phyloP scores from a whole-genome alignment of 768 basidiomycete genomes.

The Leucocoprinus birnbaumii region DNA sequence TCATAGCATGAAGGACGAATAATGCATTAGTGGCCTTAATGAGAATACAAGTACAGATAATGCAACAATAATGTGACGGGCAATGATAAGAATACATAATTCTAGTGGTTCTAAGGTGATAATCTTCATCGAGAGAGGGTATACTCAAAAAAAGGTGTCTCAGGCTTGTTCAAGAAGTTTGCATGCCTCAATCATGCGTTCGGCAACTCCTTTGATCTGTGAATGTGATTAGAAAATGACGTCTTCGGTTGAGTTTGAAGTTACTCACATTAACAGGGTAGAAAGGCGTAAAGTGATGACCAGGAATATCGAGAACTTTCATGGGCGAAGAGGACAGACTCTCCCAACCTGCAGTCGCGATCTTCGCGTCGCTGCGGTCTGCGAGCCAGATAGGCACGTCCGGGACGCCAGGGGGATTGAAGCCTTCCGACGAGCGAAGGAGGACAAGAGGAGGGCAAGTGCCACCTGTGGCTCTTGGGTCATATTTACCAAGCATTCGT shows the following conservation, averaged over 20 bases:
- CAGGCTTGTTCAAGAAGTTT: conserved; percentile 1
- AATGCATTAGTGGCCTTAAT: not conserved
- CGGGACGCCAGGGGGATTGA: conserved; percentile 24
- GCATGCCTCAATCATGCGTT: conserved; percentile 23
- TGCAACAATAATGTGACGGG: not conserved
- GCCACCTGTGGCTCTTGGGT: conserved; percentile 23
- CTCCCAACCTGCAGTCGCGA: conserved; percentile 46
- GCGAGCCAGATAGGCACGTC: conserved; percentile 52
- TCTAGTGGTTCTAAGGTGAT: conserved; percentile 13
- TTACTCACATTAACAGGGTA: conserved; percentile 42
- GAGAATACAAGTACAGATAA: not conserved
- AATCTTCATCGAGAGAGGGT: too few relatives aligned
- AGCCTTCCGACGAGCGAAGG: conserved; percentile 52
- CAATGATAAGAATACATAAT: not conserved
- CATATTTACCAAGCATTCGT: conserved; percentile 43
- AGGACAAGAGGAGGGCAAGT: conserved; percentile 38
- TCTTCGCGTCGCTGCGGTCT: conserved; percentile 33
- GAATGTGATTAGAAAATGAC: not conserved
- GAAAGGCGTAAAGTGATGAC: conserved; percentile 66
- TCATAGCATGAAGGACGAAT: too few relatives aligned
- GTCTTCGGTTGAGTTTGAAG: too few relatives aligned
- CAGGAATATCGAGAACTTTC: conserved; percentile 54
- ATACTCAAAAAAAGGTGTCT: not conserved
- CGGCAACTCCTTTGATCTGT: conserved; percentile 28
- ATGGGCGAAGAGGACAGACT: conserved; percentile 31